Evolutionary conservation across 352 stramenopile species (phyloP), one percentile per base, ranked within the genome.

Genomic region (Globisporangium canariense): DNA sequence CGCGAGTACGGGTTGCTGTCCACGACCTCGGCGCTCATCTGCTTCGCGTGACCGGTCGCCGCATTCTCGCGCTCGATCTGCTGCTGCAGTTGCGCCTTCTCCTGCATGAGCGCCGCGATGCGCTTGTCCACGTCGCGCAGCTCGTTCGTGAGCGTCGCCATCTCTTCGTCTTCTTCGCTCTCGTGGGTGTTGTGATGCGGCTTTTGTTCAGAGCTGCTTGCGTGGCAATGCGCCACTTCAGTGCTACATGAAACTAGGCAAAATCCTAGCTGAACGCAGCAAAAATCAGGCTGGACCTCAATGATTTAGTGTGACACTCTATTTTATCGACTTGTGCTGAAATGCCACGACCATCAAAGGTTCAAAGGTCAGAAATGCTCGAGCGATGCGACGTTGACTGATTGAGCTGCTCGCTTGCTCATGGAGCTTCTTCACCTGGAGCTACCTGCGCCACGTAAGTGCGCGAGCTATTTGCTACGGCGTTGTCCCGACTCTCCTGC

Each of bases 1-100:
- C 89, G 85, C 58, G 80, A 93, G 80, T 97, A 97, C 45, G 87
- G 89, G 69, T 97, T 96, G 66, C 77, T 90, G 73, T 91, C 83
- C 57, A 90, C 82, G 34, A 92, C 86, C 64, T 93, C 83, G 65
- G 77, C 84, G 64, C 79, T 89, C 85, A 94, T 94, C 20, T 76
- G 59, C 68, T 79, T 81, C 22, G 65, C 50, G 45, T 71, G 71
- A 9, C 58, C 68, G 4, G 69, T 60, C 1, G 59, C 57, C 57
- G 68, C 67, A 38, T 68, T 74, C 58, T 86, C 72, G 4, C 43
- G 50, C 68, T 89, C 82, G 45, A 91, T 75, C 52, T 67, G 68
- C 64, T 67, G 57, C 68, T 89, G 79, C 60, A 91, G 62, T 18
- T 51, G 63, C 36, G 77, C 75, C 68, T 91, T 91, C 59, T 89